phyloP scores from a whole-genome alignment of 1,284 basidiomycete genomes.

The Mycosarcoma mackinlayi region DNA sequence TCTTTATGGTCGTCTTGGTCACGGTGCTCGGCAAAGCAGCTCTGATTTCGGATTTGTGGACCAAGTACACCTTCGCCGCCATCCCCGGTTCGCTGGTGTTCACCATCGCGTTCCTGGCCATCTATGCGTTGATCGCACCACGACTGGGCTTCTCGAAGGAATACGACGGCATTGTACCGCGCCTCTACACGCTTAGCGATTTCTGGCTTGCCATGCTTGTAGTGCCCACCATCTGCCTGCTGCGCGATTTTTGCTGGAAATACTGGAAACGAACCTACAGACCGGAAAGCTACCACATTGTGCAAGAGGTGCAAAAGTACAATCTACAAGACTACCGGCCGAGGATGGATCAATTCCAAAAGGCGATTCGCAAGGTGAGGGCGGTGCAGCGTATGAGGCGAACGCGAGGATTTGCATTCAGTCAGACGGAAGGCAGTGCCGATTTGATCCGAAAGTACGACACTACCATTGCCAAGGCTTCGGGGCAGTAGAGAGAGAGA shows the following conservation, averaged over 20 bases:
- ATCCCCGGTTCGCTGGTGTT: slow-evolving; percentile 91
- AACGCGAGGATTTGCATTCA: slow-evolving; percentile 66
- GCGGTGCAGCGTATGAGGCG: slow-evolving; percentile 66
- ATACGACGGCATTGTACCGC: slow-evolving; percentile 78
- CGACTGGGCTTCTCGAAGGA: slow-evolving; percentile 87
- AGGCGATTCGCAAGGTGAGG: slow-evolving; percentile 66
- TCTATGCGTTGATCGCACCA: slow-evolving; percentile 90
- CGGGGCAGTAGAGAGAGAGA: slow-evolving; percentile 21
- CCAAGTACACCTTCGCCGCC: slow-evolving; percentile 92
- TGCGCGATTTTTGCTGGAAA: slow-evolving; percentile 76
- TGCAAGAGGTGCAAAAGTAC: slow-evolving; percentile 90
- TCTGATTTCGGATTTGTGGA: slow-evolving; percentile 98
- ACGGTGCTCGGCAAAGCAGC: slow-evolving; percentile 98
- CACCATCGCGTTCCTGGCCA: slow-evolving; percentile 90
- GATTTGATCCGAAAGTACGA: slow-evolving; percentile 67
- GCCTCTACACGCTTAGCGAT: slow-evolving; percentile 84
- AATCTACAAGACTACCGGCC: slow-evolving; percentile 97
- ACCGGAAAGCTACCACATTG: slow-evolving; percentile 93
- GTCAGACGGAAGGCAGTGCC: slow-evolving; percentile 65
- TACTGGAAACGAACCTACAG: slow-evolving; percentile 78
- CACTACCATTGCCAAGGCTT: slow-evolving; percentile 58
- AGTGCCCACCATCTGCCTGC: slow-evolving; percentile 86
- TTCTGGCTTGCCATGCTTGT: slow-evolving; percentile 91
- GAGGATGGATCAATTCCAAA: slow-evolving; percentile 86
- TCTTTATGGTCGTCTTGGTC: slow-evolving; percentile 90